Evolutionary conservation across 1,284 basidiomycete genomes (phyloP), one percentile per base, ranked within the genome.

Genomic region (Sphagnurus paluster): DNA sequence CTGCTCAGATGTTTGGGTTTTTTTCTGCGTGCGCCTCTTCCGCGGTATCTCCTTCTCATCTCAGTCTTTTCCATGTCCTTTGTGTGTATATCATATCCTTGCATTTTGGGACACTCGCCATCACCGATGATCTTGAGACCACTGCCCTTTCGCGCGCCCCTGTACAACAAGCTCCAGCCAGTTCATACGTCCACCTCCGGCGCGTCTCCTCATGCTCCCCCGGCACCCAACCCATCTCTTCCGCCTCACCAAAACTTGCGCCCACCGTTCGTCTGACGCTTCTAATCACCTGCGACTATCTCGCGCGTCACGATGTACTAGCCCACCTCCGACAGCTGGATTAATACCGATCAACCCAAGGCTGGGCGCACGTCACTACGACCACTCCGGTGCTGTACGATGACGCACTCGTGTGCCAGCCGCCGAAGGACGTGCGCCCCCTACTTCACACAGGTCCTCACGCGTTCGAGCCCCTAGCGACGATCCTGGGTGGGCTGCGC

Each of bases 241-340:
- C 11, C 52, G 52, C 16, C 13, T 34, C 42, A 2, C 13, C 24
- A 2, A 29, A 34, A 19, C 20, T 14, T 11, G 16, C 16, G 6
- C 59, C 54, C 53, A 28, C 37, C 19, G 24, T 19, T 23, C 36
- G 44, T 8, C 49, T 4, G 1, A 38, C 57, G 2, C 33, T 56
- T 14, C 49, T 61, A 11, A 59, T 54, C 35, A 58, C 62, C 2
- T 62, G 62, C 41, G 72, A 74, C 36, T 68, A 74, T 46, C 61
- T 69, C n/a, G 57, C 59, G 30, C 68, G 67, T 39, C 66, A 50
- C 57, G 23, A 66, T 71, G 59, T 73, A 72, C 30, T 64, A 67
- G n/a, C 63, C 66, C 14, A 29, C 21, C 24, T 16, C 44, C 36
- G 32, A 4, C 14, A 14, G 28, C 46, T 35, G 17, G 23, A 16